Base-by-base conservation (phyloP, 139 green algal genomes). In the Micractinium conductrix region DNA sequence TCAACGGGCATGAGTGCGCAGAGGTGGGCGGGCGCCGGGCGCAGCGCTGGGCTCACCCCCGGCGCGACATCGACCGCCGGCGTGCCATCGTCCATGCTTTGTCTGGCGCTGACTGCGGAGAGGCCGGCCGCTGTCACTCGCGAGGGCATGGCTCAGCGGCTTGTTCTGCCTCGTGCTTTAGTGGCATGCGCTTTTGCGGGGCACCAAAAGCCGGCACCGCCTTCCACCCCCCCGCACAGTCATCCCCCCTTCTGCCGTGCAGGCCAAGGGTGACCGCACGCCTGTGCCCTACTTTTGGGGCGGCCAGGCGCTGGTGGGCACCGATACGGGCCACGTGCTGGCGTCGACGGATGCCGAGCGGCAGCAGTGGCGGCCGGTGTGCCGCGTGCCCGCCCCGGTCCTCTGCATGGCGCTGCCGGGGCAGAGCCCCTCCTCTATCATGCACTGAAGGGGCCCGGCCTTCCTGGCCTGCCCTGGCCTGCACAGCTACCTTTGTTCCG, bases 221-320 rank as follows among this genome's bases (percentile, higher is more conserved):
- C 68, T 48, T 10, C 6, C 68, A 35, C 68, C 21, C 16, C 33
- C 2, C 12, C 24, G 26, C 38, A 21, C 69, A 17, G 4, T 24
- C 40, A 7, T 55, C 12, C 38, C 40, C 42, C 19, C 4, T 53
- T 1, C 65, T 72, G 4, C n/a, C 30, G 8, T 40, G 22, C 62
- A 84, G 78, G 63, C 78, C 38, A 42, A 38, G 42, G 78, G 78
- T 43, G 40, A 43, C 62, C 63, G 62, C 63, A 74, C 78, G 2
- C 78, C 78, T 22, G 63, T 74, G 12, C 78, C 78, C 40, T 84
- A 50, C 78, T 84, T 84, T n/a, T 24, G 17, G 24, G 22, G 14
- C 19, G 63, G 63, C 42, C 62, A 67, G 33, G 78, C 78, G 43
- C 62, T 84, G 43, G 43, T 84, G 42, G 78, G 78, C 40, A 65